Evolutionary conservation across 306 rosid species (phyloP).

Genomic region (Rosa lucieae): DNA sequence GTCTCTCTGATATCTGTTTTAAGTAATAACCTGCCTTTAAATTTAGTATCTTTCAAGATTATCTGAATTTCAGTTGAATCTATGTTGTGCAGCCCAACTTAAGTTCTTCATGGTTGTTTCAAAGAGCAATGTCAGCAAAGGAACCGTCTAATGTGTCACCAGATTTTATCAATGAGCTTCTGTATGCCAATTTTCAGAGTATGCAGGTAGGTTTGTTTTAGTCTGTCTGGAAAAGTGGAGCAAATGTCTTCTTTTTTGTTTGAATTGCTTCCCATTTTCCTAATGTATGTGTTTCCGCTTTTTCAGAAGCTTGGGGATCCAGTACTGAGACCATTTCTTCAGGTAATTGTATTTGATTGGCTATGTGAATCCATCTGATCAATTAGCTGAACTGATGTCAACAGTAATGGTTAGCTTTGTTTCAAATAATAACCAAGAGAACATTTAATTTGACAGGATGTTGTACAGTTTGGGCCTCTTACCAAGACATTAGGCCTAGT

Average conservation of each 20-base stretch:
- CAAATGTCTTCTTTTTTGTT: background rate
- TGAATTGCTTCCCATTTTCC: constrained; percentile 10
- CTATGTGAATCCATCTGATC: constrained; percentile 19
- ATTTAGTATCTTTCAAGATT: constrained; percentile 12
- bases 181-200: constrained; percentile 64
- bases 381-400: background rate
- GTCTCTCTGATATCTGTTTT: constrained; percentile 23
- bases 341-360: constrained; percentile 41
- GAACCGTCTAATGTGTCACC: constrained; percentile 59
- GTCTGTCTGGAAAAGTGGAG: background rate
- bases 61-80: constrained; percentile 27
- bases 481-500: constrained; percentile 89
- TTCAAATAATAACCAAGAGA: background rate
- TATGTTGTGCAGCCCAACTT: constrained; percentile 73
- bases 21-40: background rate
- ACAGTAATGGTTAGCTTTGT: background rate
- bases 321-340: constrained; percentile 87
- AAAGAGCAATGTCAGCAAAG: constrained; percentile 98
- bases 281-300: constrained; percentile 20
- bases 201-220: constrained; percentile 62
- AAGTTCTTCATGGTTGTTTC: constrained; percentile 97
- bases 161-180: constrained; percentile 88
- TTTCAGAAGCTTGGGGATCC: constrained; percentile 92
- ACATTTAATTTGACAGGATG: constrained; percentile 58
- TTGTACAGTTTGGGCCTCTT: constrained; percentile 90